Percentiles rank a stretch among this genome's conserved stretches.
phyloP scores from a whole-genome alignment of 805 yeast genomes.

The Wickerhamiella domercqiae region DNA sequence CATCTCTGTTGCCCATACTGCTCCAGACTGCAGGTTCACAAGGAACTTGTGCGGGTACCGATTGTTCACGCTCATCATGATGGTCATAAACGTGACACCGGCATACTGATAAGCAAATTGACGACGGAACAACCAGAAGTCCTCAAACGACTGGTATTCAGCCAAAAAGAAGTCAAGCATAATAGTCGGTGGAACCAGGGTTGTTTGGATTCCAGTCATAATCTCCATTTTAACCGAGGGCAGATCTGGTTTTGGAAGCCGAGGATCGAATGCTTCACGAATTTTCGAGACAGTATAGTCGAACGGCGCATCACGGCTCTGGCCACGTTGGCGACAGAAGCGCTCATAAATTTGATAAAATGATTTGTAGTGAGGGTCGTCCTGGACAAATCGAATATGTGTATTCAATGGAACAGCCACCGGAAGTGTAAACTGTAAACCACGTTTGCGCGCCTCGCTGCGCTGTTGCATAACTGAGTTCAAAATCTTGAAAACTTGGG shows the following conservation, averaged over 20 bases:
- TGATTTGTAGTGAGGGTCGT: slow-evolving; percentile 59
- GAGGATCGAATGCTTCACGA: slow-evolving; percentile 85
- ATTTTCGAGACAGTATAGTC: slow-evolving; percentile 72
- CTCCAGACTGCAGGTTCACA: slow-evolving; percentile 67
- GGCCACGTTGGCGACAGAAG: slow-evolving; percentile 56
- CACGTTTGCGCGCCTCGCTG: slow-evolving; percentile 77
- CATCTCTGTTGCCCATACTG: slow-evolving; percentile 91
- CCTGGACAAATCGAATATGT: slow-evolving; percentile 77
- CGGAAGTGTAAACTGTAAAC: slow-evolving; percentile 74
- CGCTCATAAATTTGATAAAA: slow-evolving; percentile 79
- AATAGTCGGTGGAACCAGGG: slow-evolving; percentile 72
- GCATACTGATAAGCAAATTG: slow-evolving; percentile 94
- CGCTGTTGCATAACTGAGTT: slow-evolving; percentile 65
- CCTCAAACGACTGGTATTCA: slow-evolving; percentile 65
- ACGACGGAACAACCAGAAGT: slow-evolving; percentile 93
- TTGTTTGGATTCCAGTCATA: slow-evolving; percentile 72
- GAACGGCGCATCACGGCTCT: slow-evolving; percentile 78
- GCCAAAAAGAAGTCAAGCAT: slow-evolving; percentile 62
- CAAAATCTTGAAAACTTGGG: slow-evolving; percentile 80
- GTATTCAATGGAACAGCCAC: slow-evolving; percentile 89
- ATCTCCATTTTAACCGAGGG: slow-evolving; percentile 83
- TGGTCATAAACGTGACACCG: slow-evolving; percentile 78
- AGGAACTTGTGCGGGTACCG: slow-evolving; percentile 90
- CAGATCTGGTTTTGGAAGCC: slow-evolving; percentile 84
- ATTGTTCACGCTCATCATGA: slow-evolving; percentile 83